These are phyloP conservation scores for Raphanus raphanistrum DNA, from an alignment of 345 rosid genomes.

Conservation along the genomic window DNA sequence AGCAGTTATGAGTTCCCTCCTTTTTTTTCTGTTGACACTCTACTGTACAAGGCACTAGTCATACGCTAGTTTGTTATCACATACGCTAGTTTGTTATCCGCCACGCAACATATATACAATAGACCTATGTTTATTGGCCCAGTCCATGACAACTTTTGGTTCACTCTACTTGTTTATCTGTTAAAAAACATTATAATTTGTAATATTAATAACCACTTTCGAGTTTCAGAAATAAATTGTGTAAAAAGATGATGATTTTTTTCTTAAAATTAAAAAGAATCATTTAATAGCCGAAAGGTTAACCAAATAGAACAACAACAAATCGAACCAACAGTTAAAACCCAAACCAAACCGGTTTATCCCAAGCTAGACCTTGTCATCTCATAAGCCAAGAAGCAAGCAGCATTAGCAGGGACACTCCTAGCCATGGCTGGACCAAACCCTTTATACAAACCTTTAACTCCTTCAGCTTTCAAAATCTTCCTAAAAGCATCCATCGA, in stretches of 20 bases:
- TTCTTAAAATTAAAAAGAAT: constrained; percentile 15
- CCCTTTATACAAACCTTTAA: constrained; percentile 93
- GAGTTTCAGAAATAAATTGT: not conserved
- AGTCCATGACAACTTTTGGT: not conserved
- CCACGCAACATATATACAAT: not conserved
- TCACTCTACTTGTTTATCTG: too few species aligned
- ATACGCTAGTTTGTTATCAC: constrained; percentile 33
- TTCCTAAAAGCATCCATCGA: constrained; percentile 69
- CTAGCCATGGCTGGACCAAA: constrained; percentile 96
- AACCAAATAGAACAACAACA: constrained; percentile 20
- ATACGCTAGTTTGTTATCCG: constrained; percentile 30
- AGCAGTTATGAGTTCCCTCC: constrained; percentile 43
- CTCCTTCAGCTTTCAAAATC: constrained; percentile 76
- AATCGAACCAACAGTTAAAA: constrained; percentile 18
- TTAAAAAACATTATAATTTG: too few species aligned
- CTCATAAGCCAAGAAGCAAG: constrained; percentile 94
- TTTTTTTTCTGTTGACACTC: constrained; percentile 35
- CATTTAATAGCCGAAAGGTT: constrained; percentile 15
- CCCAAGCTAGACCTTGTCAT: constrained; percentile 82
- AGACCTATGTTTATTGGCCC: not conserved
- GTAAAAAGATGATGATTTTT: not conserved
- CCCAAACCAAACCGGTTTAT: constrained; percentile 34
- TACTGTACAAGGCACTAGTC: constrained; percentile 25
- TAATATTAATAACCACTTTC: not conserved
- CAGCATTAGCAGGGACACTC: constrained; percentile 97